Percentiles rank a stretch among this genome's conserved stretches.
phyloP scores from a whole-genome alignment of 75 land plant genomes.

The Selaginella moellendorffii region DNA sequence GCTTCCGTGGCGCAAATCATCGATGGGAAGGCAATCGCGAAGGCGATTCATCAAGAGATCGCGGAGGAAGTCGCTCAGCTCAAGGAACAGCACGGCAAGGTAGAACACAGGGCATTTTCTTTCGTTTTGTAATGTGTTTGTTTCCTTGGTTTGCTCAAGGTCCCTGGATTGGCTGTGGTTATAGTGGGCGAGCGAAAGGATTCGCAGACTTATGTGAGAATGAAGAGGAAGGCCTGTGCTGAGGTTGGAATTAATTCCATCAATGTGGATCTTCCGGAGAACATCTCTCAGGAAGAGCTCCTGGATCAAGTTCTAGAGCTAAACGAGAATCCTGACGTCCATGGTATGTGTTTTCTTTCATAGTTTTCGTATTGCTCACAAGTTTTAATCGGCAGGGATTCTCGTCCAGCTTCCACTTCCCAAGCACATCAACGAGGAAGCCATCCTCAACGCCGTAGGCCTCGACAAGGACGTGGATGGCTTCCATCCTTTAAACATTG shows the following conservation, averaged over 20 bases:
- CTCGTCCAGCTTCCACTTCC: slow-evolving; percentile 80
- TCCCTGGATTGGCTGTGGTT: slow-evolving; percentile 77
- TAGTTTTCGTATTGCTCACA: background rate
- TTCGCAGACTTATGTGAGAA: slow-evolving; percentile 63
- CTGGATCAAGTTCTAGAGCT: slow-evolving; percentile 44
- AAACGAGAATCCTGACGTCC: slow-evolving; percentile 58
- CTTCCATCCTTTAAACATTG: slow-evolving; percentile 83
- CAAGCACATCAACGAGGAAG: slow-evolving; percentile 74
- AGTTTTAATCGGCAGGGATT: slow-evolving; percentile 40
- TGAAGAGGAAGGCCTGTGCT: slow-evolving; percentile 78
- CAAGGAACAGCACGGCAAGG: slow-evolving; percentile 10
- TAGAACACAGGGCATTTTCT: background rate
- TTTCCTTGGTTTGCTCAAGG: slow-evolving; percentile 22
- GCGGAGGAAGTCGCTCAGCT: slow-evolving; percentile 40
- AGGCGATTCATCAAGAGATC: slow-evolving; percentile 48
- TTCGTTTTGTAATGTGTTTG: background rate
- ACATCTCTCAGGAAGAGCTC: slow-evolving; percentile 43
- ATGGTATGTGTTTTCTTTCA: slow-evolving; percentile 28
- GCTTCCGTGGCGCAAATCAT: slow-evolving; percentile 35
- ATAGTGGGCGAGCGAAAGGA: slow-evolving; percentile 70
- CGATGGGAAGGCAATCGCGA: slow-evolving; percentile 69
- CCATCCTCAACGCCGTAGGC: slow-evolving; percentile 46
- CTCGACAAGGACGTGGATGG: slow-evolving; percentile 92
- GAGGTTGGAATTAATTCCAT: slow-evolving; percentile 77
- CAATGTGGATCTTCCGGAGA: slow-evolving; percentile 44